Evolutionary conservation across 1,284 basidiomycete genomes (phyloP), one percentile per base, ranked within the genome.

Genomic region (Abortiporus biennis): DNA sequence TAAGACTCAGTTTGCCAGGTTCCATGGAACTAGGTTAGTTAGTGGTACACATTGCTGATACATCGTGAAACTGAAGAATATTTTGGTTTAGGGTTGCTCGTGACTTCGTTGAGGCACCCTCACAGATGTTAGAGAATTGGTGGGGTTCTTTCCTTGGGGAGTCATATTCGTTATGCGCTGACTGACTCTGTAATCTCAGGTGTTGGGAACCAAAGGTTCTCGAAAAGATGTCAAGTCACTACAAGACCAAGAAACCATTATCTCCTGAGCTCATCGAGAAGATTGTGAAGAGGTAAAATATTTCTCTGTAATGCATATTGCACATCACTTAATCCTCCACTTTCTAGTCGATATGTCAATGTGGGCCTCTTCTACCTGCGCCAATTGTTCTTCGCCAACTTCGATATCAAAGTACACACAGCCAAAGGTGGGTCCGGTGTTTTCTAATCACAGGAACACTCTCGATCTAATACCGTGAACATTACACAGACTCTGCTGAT

Each of bases 111-210:
- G 89, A 92, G 62, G 86, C 87, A 0, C 90, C 88, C 0, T 85
- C 80, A 15, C 88, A 92, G 64, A 92, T 92, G 90, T 68, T 92
- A 46, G 91, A 93, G 64, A 90, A 92, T 57, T 93, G 89, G 90
- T 80, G 35, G 6, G 66, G 47, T 15, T 12, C 20, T 15, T 17
- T 25, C 23, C 11, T 20, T 22, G 8, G 13, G 2, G 4, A n/a
- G 22, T 17, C 21, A 17, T 16, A 20, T 6, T 23, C 4, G 27
- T 37, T 19, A 35, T 19, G 19, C 19, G 20, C 23, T 39, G 29
- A 25, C 33, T 4, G 31, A 31, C 11, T n/a, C n/a, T n/a, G n/a
- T n/a, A n/a, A n/a, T n/a, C n/a, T 32, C 36, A 78, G 78, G 78
- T 84, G 85, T 56, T 90, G 85, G 82, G 85, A 89, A 54, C 81